Evolutionary conservation across 495 filamentous ascomycete genomes (phyloP), one percentile per base, ranked within the genome.

Genomic region (Talaromyces thailandensis): DNA sequence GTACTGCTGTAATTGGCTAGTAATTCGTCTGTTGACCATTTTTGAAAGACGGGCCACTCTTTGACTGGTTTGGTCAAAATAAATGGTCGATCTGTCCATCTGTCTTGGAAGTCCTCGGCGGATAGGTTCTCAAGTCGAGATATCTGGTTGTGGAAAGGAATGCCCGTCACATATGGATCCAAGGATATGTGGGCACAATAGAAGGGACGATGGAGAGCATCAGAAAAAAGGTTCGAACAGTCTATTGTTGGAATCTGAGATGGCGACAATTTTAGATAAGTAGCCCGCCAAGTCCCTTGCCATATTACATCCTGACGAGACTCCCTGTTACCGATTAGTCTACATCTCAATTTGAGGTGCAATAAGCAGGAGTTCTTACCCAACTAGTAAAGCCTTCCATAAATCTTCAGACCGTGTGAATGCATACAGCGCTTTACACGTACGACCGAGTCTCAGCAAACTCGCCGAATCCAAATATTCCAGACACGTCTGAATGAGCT

Each of bases 371-470:
- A 66, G 68, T 67, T 82, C 91, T 82, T 88, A 98, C 94, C 85
- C 80, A 64, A 96, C 79, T 66, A 92, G 95, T 9, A 96, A 73
- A 23, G 84, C 69, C 75, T 94, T 94, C 94, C 94, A 98, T 26
- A 98, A 71, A 63, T 98, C 94, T 63, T 98, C 94, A 32, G 82
- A 82, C 43, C 88, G 79, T 48, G 88, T 88, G 71, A 92, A 94
- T 7, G 93, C 94, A 78, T 92, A 95, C 16, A 97, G 79, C 32
- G 90, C 89, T 71, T 88, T 92, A 76, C 94, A 97, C 4, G 93
- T 89, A 56, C 82, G 81, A n/a, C 92, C 91, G 25, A 97, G 70
- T 4, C 77, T 70, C 60, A 86, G 70, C 56, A 98, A 74, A 51
- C 81, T 78, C 28, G 66, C 62, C 50, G 81, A 77, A 68, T 95